Conservation (phyloP, 1,284 basidiomycete genomes). For the Papiliotrema flavescens region DNA sequence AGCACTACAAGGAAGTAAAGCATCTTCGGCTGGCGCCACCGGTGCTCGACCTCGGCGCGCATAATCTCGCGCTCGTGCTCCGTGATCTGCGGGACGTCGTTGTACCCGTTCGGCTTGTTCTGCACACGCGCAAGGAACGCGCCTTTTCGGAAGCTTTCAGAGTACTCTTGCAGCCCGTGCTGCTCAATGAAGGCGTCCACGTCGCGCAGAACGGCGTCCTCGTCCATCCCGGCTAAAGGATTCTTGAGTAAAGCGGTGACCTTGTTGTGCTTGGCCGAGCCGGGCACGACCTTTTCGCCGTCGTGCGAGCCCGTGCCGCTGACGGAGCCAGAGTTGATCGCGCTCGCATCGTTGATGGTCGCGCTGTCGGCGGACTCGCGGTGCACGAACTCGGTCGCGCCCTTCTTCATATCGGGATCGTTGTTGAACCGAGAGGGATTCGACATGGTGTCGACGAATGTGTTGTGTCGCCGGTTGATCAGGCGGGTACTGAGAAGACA, state of each 20-base stretch:
- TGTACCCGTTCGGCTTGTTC: slow-evolving; percentile 56
- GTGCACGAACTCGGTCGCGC: too few species aligned
- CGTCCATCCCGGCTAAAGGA: slow-evolving; percentile 6
- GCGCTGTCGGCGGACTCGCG: too few species aligned
- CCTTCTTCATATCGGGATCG: too few species aligned
- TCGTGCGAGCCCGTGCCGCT: too few species aligned
- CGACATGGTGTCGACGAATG: too few species aligned
- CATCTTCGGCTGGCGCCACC: slow-evolving; percentile 62
- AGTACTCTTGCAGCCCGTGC: slow-evolving; percentile 43
- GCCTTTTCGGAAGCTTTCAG: slow-evolving; percentile 56
- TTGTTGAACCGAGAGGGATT: too few species aligned
- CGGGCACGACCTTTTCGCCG: not conserved
- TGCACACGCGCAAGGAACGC: slow-evolving; percentile 57
- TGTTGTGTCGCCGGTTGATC: too few species aligned
- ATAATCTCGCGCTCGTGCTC: slow-evolving; percentile 58
- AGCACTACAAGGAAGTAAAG: slow-evolving; percentile 59
- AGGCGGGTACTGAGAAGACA: too few species aligned
- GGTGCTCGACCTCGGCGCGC: slow-evolving; percentile 53
- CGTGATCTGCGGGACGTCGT: slow-evolving; percentile 55
- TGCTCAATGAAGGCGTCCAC: slow-evolving; percentile 56
- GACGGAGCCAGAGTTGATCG: too few species aligned
- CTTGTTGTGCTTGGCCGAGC: not conserved
- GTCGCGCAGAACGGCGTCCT: slow-evolving; percentile 6
- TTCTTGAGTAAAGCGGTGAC: slow-evolving; percentile 7
- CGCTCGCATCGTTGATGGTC: too few species aligned